These are phyloP conservation scores for Pythium monospermum DNA, from an alignment of 352 stramenopile species.

Conservation along the genomic window DNA sequence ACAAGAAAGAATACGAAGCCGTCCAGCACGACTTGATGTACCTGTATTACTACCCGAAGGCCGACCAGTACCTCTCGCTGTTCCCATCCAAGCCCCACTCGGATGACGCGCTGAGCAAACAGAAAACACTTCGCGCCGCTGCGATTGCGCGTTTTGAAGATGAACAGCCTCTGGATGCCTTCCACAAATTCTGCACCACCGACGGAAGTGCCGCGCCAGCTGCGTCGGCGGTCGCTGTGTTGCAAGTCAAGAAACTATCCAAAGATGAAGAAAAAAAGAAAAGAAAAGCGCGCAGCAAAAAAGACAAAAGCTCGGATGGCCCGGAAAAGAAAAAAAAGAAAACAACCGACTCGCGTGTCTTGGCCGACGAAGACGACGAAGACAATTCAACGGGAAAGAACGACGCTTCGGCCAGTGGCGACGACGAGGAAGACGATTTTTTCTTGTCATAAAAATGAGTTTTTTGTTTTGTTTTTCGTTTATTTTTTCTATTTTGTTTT, in stretches of 20 bases:
- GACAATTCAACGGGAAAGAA: constrained; percentile 18
- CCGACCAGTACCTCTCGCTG: constrained; percentile 63
- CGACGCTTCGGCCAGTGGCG: constrained; percentile 25
- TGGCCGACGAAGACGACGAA: constrained; percentile 56
- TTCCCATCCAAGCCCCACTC: constrained; percentile 52
- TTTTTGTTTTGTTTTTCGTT: too few species aligned
- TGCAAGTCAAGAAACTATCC: constrained; percentile 58
- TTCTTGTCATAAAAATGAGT: constrained; percentile 51
- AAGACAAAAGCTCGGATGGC: constrained; percentile 24
- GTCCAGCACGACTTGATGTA: constrained; percentile 72
- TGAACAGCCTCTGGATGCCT: constrained; percentile 52
- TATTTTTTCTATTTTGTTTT: too few species aligned
- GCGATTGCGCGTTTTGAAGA: constrained; percentile 49
- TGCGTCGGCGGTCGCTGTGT: constrained; percentile 27
- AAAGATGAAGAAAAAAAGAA: constrained; percentile 61
- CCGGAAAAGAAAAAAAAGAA: constrained; percentile 36
- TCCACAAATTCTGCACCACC: constrained; percentile 74
- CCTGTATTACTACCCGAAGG: constrained; percentile 78
- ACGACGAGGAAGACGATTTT: constrained; percentile 63
- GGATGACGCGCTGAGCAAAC: constrained; percentile 27
- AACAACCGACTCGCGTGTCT: constrained; percentile 27
- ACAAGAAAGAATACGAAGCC: constrained; percentile 37
- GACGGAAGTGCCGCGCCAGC: constrained; percentile 25
- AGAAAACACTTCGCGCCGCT: constrained; percentile 36
- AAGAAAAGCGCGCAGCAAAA: constrained; percentile 67